phyloP scores from a whole-genome alignment of 164 flowering plant genomes.

The Aristolochia contorta region DNA sequence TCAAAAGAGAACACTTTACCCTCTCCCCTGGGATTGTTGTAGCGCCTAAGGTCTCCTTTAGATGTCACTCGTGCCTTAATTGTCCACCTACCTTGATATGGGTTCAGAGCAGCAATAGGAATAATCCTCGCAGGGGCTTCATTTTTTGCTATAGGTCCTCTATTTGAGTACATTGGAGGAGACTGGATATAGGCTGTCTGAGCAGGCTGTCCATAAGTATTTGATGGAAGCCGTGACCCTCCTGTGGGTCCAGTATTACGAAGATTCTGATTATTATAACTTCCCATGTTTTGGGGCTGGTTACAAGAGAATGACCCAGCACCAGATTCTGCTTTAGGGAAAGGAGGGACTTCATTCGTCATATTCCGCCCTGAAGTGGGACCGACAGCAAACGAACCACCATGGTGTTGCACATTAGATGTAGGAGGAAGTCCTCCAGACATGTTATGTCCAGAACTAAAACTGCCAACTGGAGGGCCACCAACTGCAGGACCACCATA shows the following conservation, averaged over 20 bases:
- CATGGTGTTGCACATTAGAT: constrained; percentile 22
- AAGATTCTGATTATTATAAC: constrained; percentile 24
- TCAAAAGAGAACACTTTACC: constrained; percentile 94
- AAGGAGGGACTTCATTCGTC: constrained; percentile 14
- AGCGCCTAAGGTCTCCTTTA: constrained; percentile 69
- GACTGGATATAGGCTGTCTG: constrained; percentile 49
- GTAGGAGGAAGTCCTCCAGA: constrained; percentile 19
- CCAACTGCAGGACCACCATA: constrained; percentile 6
- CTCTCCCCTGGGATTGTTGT: constrained; percentile 71
- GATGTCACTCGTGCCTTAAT: constrained; percentile 90
- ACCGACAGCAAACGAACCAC: constrained; percentile 25
- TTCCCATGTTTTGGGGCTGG: constrained; percentile 1
- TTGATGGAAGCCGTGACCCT: constrained; percentile 25
- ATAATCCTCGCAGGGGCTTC: constrained; percentile 72
- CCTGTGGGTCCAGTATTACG: constrained; percentile 21
- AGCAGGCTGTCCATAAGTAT: constrained; percentile 27
- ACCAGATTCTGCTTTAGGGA: constrained; percentile 26
- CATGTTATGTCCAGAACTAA: background rate
- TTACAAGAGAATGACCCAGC: background rate
- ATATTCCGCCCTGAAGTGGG: constrained; percentile 26
- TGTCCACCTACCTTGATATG: constrained; percentile 88
- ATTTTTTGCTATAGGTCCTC: constrained; percentile 77
- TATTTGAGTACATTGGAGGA: constrained; percentile 56
- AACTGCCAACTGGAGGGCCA: background rate
- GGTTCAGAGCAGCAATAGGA: constrained; percentile 87